Percentiles rank a stretch among this genome's conserved stretches.
phyloP scores from a whole-genome alignment of 805 yeast species.

The Spathaspora sp. region DNA sequence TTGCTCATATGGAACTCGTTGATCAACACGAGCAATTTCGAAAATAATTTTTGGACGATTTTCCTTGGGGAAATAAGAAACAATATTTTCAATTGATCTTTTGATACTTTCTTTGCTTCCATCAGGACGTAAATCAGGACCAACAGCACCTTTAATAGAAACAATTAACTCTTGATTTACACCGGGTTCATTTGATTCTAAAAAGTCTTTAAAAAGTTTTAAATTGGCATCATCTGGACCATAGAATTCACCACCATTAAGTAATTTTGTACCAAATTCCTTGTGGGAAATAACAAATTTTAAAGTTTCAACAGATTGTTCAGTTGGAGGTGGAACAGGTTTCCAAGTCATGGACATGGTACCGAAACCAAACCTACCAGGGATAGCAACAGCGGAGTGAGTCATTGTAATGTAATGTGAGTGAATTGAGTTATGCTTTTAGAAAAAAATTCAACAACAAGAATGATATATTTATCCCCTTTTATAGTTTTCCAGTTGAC shows the following conservation, averaged over 20 bases:
- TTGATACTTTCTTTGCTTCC: slow-evolving; percentile 47
- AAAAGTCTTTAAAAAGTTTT: slow-evolving; percentile 53
- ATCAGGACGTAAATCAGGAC: slow-evolving; percentile 40
- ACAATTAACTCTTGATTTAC: slow-evolving; percentile 51
- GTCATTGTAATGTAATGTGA: background rate
- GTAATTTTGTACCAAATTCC: slow-evolving; percentile 44
- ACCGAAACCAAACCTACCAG: slow-evolving; percentile 60
- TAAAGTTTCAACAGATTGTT: slow-evolving; percentile 51
- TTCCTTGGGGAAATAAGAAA: slow-evolving; percentile 23
- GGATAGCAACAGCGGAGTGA: slow-evolving; percentile 10
- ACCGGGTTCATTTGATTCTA: slow-evolving; percentile 48
- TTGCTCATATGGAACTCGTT: slow-evolving; percentile 52
- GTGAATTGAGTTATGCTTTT: background rate
- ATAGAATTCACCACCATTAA: slow-evolving; percentile 80
- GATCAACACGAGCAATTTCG: slow-evolving; percentile 72
- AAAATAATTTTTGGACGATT: slow-evolving; percentile 45
- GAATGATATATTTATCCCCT: background rate
- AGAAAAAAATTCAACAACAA: background rate
- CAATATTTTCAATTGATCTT: slow-evolving; percentile 44
- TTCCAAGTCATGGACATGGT: slow-evolving; percentile 80
- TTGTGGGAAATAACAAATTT: slow-evolving; percentile 42
- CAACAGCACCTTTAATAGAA: slow-evolving; percentile 65
- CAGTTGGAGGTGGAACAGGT: slow-evolving; percentile 51
- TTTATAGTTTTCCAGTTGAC: background rate
- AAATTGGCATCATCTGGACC: slow-evolving; percentile 55